Conservation (phyloP, 2,329 filamentous ascomycete genomes). For the Trichoderma hamatum region DNA sequence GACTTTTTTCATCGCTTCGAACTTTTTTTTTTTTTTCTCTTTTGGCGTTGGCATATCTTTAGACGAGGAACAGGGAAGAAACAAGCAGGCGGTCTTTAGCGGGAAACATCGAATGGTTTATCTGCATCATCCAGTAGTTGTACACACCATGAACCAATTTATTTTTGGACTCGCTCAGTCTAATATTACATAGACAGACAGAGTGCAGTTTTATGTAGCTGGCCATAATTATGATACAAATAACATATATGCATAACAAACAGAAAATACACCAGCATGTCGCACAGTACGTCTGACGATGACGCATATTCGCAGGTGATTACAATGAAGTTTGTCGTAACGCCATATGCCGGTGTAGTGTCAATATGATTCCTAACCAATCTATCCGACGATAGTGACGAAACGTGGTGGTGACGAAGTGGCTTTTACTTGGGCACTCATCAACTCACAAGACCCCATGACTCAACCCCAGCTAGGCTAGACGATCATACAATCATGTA, state of each 20-base stretch:
- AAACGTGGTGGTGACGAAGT: neutral
- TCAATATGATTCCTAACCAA: neutral
- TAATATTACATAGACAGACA: constrained; percentile 10
- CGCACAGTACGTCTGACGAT: neutral
- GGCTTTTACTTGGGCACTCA: neutral
- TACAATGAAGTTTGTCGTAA: neutral
- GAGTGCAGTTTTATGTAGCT: neutral
- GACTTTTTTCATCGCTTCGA: neutral
- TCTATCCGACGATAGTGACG: neutral
- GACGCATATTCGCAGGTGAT: neutral
- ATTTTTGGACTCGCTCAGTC: neutral
- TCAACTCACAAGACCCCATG: neutral
- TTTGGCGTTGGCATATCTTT: constrained; percentile 23
- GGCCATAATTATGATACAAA: constrained; percentile 19
- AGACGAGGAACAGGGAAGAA: constrained; percentile 19
- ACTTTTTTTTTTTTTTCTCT: neutral
- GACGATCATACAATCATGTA: neutral
- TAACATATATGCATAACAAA: constrained; percentile 3
- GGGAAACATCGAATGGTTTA: constrained; percentile 11
- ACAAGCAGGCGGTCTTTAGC: constrained; percentile 20
- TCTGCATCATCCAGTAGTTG: constrained; percentile 21
- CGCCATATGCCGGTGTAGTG: neutral
- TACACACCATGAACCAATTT: neutral
- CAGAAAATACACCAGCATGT: neutral
- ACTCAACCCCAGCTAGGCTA: neutral